Percentiles rank a stretch among this genome's conserved stretches.
phyloP scores from a whole-genome alignment of 371 early-diverging fungal genomes.

The Actinomucor elegans region DNA sequence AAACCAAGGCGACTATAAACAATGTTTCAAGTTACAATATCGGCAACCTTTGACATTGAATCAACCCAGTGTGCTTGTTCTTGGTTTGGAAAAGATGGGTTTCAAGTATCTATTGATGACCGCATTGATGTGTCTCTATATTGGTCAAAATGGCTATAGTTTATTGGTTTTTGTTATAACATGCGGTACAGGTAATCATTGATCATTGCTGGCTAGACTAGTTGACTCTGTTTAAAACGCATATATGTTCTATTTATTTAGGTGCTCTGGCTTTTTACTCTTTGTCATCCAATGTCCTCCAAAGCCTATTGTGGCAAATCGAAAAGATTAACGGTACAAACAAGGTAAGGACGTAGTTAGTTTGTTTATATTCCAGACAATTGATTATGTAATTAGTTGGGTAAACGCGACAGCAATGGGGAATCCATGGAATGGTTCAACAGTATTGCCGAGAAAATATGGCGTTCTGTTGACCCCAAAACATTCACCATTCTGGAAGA shows the following conservation, averaged over 20 bases:
- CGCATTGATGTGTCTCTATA: background rate
- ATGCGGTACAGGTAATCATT: background rate
- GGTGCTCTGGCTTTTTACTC: background rate
- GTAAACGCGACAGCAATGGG: slow-evolving; percentile 1
- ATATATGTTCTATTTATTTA: background rate
- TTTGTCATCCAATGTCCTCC: background rate
- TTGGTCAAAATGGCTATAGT: background rate
- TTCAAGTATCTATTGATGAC: slow-evolving; percentile 3
- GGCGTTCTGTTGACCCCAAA: slow-evolving; percentile 34
- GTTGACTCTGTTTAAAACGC: background rate
- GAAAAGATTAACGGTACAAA: slow-evolving; percentile 2
- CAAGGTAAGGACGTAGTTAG: background rate
- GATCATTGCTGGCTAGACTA: no score
- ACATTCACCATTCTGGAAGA: slow-evolving; percentile 27
- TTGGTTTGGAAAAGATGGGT: background rate
- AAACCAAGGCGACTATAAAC: background rate
- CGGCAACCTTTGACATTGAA: background rate
- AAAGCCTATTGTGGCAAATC: slow-evolving; percentile 2
- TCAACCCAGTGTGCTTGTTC: background rate
- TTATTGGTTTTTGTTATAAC: background rate
- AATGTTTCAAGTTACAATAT: slow-evolving; percentile 6
- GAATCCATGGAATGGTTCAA: slow-evolving; percentile 45
- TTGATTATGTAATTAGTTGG: no score
- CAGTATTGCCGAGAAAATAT: slow-evolving; percentile 29
- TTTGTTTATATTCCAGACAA: background rate